Conservation (phyloP, 345 rosid genomes). For the Cochlearia excelsa region DNA sequence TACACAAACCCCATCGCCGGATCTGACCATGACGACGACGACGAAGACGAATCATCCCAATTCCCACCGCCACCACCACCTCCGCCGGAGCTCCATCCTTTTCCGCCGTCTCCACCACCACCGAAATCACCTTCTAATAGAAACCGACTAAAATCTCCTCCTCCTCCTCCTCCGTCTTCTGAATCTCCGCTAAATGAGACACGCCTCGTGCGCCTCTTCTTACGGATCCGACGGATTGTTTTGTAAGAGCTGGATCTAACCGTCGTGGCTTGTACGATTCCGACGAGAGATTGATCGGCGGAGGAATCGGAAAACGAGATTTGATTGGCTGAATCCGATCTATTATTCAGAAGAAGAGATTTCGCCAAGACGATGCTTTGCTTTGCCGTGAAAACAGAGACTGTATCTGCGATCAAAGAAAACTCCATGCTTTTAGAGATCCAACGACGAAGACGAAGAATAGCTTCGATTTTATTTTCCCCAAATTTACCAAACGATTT, state of each 20-base stretch:
- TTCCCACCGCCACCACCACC: slow-evolving; percentile 50
- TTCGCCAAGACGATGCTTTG: slow-evolving; percentile 58
- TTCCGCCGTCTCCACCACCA: slow-evolving; percentile 53
- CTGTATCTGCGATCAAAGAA: slow-evolving; percentile 48
- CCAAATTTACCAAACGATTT: slow-evolving; percentile 8
- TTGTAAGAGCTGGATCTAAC: slow-evolving; percentile 41
- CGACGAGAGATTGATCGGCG: slow-evolving; percentile 35
- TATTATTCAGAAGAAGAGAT: slow-evolving; percentile 31
- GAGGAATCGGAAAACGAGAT: slow-evolving; percentile 38
- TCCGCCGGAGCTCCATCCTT: slow-evolving; percentile 66
- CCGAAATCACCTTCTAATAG: slow-evolving; percentile 46
- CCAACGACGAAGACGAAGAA: not conserved
- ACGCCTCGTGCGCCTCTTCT: slow-evolving; percentile 57
- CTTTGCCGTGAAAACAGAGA: slow-evolving; percentile 42
- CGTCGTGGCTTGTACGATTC: slow-evolving; percentile 37
- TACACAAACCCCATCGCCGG: slow-evolving; percentile 74
- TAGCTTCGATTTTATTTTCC: not conserved
- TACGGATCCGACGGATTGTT: slow-evolving; percentile 52
- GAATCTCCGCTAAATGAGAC: slow-evolving; percentile 44
- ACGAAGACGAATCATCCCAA: slow-evolving; percentile 66
- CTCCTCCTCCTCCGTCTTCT: slow-evolving; percentile 50
- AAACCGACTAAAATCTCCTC: slow-evolving; percentile 44
- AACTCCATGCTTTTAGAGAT: slow-evolving; percentile 45
- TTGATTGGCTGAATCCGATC: slow-evolving; percentile 30
- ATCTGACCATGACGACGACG: slow-evolving; percentile 50